phyloP scores from a whole-genome alignment of 2,329 filamentous ascomycete species.

The Curvularia verruculosa region DNA sequence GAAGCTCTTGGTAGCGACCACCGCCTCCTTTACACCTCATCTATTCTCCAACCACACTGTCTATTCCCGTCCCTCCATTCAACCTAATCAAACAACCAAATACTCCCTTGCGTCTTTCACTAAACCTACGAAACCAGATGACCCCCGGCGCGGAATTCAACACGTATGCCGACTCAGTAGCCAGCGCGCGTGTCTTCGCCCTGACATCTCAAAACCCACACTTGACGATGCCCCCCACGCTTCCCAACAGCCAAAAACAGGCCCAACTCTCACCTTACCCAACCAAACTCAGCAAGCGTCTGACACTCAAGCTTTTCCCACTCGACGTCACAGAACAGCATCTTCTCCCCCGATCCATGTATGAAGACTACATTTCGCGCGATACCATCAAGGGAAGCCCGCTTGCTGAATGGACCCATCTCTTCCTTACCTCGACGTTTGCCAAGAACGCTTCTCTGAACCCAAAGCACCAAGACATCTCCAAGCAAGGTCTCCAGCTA shows the following conservation, averaged over 20 bases:
- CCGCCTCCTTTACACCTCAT: constrained; percentile 30
- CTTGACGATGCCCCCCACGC: constrained; percentile 76
- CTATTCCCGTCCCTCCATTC: constrained; percentile 43
- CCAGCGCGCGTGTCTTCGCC: constrained; percentile 57
- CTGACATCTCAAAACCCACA: constrained; percentile 64
- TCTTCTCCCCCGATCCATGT: constrained; percentile 50
- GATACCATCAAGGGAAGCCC: constrained; percentile 46
- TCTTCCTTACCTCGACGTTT: constrained; percentile 56
- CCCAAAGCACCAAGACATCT: constrained; percentile 37
- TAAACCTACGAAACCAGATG: constrained; percentile 55
- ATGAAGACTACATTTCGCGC: constrained; percentile 36
- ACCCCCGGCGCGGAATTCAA: constrained; percentile 93
- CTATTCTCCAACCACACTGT: constrained; percentile 22
- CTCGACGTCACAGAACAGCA: constrained; percentile 57
- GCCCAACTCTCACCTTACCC: constrained; percentile 49
- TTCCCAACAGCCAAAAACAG: constrained; percentile 52
- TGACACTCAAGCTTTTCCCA: constrained; percentile 57
- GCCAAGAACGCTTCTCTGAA: constrained; percentile 53
- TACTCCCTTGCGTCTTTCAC: constrained; percentile 38
- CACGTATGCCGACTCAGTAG: constrained; percentile 76
- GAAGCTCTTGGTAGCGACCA: constrained; percentile 26
- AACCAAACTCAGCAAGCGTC: constrained; percentile 45
- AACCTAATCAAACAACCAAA: constrained; percentile 49
- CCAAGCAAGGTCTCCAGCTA: constrained; percentile 50
- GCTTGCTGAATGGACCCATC: constrained; percentile 53